Evolutionary conservation across 208 protist genomes (phyloP), one percentile per base, ranked within the genome.

Genomic region (Crithidia thermophila): DNA sequence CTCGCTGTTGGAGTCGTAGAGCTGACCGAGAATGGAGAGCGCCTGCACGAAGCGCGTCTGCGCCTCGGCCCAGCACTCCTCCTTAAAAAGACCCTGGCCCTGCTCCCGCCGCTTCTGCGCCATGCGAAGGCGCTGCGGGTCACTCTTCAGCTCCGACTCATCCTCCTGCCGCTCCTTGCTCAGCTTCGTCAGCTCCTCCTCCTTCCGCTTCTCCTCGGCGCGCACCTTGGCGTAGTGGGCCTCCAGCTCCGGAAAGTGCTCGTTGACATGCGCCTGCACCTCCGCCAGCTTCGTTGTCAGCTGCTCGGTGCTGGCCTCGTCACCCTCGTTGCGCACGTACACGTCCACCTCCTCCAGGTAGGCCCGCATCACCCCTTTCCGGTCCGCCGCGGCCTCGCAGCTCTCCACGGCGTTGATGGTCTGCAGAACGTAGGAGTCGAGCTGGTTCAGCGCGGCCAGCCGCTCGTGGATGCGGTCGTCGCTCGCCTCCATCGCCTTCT

Each of bases 11-110:
- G 64, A 59, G 80, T 93, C 84, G 74, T 91, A 91, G 18, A 93
- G 72, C 61, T 91, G 68, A 23, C 81, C 78, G 4, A 91, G 67
- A 27, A 82, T 79, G 61, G 79, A 62, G 34, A 91, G 77, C 10
- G 87, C 79, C 73, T 93, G 84, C 31, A 91, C 84, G 36, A 93
- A 91, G 51, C 84, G 81, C 16, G 77, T 88, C 64, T 88, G 82
- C 23, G 87, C 81, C 60, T 93, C 82, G 1, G 63, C 64, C 73
- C 80, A 93, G 66, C 75, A 77, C 68, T 91, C 81, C 61, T 89
- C 72, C 55, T 85, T 85, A 70, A 93, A 91, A 23, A 93, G 77
- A 3, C 37, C 63, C 46, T 77, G 67, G n/a, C 87, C 87, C 75
- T 93, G 87, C 53, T 93, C 87, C 1, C 82, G 79, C 0, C 87